Base-by-base conservation (phyloP, 2,329 filamentous ascomycete species). In the Neurospora crassa region DNA sequence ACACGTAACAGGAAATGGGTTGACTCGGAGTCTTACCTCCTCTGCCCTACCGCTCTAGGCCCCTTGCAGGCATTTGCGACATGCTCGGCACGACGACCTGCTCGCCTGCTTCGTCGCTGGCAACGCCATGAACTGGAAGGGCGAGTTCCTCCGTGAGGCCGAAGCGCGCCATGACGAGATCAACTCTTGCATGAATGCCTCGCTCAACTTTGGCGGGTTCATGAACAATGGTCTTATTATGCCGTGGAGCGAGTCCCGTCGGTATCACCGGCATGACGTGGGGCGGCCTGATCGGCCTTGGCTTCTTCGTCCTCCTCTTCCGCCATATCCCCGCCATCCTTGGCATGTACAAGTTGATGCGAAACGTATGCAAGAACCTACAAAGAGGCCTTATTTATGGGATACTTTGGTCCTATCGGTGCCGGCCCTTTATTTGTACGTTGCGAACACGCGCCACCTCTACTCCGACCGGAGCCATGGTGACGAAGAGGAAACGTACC, bases 391-490 rank as follows among this genome's bases (percentile, higher is more conserved):
- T 75, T 89, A 0, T 89, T 89, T 71, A 87, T 89, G 85, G 87
- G 87, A 0, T 88, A 89, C 72, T 94, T 94, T 75, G 92, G 91
- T 0, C 92, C 92, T 0, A 93, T 94, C 67, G 92, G 92, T 1
- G 91, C 92, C 10, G 90, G 89, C 24, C 91, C 92, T 0, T 86
- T 93, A n/a, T 34, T 94, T 93, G 79, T 94, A 94, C 79, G 84
- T 94, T 16, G 82, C 84, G 74, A 83, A 85, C 71, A 80, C 82
- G 1, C 78, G 79, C 8, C 79, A 84, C 12, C 75, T 85, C 4
- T 83, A 84, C 71, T 82, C 82, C 0, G 71, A 79, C 5, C 71
- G 77, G 0, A 79, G 77, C 37, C 71, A 79, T 2, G 80, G 78
- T 2, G 81, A 82, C 73, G 77, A 76, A 14, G 78, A 79, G 53